Base-by-base conservation (phyloP, 257 asterid genomes). In the Solanum tarijense region DNA sequence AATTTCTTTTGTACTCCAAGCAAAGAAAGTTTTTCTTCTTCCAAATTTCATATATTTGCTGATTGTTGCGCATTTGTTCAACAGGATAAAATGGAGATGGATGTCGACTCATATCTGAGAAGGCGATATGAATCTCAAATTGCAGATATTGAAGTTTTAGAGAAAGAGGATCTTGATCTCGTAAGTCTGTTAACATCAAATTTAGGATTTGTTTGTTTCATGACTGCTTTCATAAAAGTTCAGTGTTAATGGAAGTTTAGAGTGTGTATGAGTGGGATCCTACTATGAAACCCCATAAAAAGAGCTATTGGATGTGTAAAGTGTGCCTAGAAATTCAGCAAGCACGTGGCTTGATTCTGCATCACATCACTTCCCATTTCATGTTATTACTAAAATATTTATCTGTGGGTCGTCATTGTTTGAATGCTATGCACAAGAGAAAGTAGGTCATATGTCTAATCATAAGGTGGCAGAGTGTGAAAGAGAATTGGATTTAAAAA, bases 141-240 rank as follows among this genome's bases (percentile, higher is more conserved):
- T 78, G 98, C 96, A n/a, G 98, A 97, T 72, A 90, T 96, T 88
- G 96, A 94, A 89, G 93, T 94, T 90, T 87, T 93, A 88, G 96
- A 96, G 88, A 97, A 96, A 90, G 99, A 97, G 88, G 99, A 97
- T 89, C 99, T 94, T 90, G 92, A 93, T 93, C 98, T 96, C 52
- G 99, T 97, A 92, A 96, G 93, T 85, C 78, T 86, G 46, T 84
- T 84, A 35, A 55, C 81, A 90, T 88, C 75, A 81, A 78, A 12
- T 68, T 69, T 81, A 81, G 41, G 85, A 81, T 46, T 81, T 29
- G 8, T 23, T 81, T 81, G 66, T 81, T 29, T 81, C 69, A 81
- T 10, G 41, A 46, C 34, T 29, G 85, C 39, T 81, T 48, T 81
- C 85, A 29, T 48, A 27, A 43, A 46, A 79, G 38, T 79, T 43